Base-by-base conservation (phyloP, 1,284 basidiomycete species). In the Ustanciosporium gigantosporum region DNA sequence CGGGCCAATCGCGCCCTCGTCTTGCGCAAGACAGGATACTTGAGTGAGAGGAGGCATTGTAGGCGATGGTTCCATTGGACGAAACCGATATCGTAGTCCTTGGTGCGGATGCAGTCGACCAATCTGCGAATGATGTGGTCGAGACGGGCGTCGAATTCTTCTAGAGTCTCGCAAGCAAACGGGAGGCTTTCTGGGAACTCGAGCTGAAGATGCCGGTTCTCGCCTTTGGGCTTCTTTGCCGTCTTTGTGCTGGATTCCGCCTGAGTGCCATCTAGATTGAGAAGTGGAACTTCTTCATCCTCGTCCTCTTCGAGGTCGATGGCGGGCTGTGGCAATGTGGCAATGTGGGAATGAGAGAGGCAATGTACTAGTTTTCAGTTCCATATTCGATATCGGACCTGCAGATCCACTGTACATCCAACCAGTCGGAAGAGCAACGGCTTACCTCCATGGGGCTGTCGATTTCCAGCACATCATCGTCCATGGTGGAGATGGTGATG, bases 151-250 rank as follows among this genome's bases (percentile, higher is more conserved):
- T 91, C 86, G 86, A 93, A 91, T 70, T 86, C 85, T 13, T 85
- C 84, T 51, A 90, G 82, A 0, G 87, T 81, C 79, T 95, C 91
- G 61, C 88, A 85, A 65, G 84, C 82, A 78, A 94, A 95, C 2
- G 92, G 91, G 35, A 96, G 46, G 16, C 49, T 57, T 13, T 66
- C 32, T 1, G 72, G 70, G 36, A 76, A 79, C 6, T 77, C 73
- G 40, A 79, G 61, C 46, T 52, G 51, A 4, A 51, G 44, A 32
- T 46, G 38, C 16, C 62, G 55, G 44, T 64, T 56, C 37, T 64
- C 55, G 24, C 31, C 35, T 35, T 48, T 59, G 14, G 31, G 17
- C 46, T 58, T 67, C 46, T 51, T 59, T 13, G 44, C 23, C 15
- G 41, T 44, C 38, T 48, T 51, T 24, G 40, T 4, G 35, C 31